Conservation (phyloP, 1,284 basidiomycete genomes). For the Sparassis latifolia region DNA sequence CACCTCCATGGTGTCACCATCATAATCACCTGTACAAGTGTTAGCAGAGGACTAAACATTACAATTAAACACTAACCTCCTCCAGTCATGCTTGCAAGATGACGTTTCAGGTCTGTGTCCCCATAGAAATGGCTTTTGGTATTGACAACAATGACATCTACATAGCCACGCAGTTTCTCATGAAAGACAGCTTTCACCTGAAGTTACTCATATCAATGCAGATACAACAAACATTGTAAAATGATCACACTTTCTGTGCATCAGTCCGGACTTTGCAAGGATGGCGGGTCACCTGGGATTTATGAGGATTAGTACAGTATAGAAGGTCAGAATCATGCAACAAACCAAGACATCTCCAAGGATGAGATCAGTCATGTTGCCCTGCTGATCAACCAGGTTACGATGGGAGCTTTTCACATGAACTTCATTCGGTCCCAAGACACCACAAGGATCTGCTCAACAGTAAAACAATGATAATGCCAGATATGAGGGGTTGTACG, state of each 20-base stretch:
- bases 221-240: not conserved
- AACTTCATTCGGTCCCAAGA: conserved; percentile 31
- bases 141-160: conserved; percentile 35
- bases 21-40: conserved; percentile 33
- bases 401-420: conserved; percentile 27
- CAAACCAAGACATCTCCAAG: conserved; percentile 32
- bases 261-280: conserved; percentile 43
- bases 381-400: conserved; percentile 20
- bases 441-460: conserved; percentile 28
- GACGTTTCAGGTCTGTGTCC: conserved; percentile 13
- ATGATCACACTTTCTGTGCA: conserved; percentile 31
- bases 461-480: not conserved
- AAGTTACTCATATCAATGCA: not conserved
- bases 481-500: not conserved
- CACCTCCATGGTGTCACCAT: conserved; percentile 35
- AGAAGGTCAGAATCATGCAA: not conserved
- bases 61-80: conserved; percentile 24
- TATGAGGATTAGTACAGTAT: not conserved
- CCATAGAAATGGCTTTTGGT: conserved; percentile 21
- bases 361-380: conserved; percentile 25
- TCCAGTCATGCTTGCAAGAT: conserved; percentile 33
- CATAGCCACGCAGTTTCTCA: conserved; percentile 23
- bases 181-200: conserved; percentile 32
- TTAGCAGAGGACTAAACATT: not conserved
- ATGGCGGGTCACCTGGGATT: conserved; percentile 33